Evolutionary conservation across 139 green algal species (phyloP).

Genomic region (Micractinium conductrix): DNA sequence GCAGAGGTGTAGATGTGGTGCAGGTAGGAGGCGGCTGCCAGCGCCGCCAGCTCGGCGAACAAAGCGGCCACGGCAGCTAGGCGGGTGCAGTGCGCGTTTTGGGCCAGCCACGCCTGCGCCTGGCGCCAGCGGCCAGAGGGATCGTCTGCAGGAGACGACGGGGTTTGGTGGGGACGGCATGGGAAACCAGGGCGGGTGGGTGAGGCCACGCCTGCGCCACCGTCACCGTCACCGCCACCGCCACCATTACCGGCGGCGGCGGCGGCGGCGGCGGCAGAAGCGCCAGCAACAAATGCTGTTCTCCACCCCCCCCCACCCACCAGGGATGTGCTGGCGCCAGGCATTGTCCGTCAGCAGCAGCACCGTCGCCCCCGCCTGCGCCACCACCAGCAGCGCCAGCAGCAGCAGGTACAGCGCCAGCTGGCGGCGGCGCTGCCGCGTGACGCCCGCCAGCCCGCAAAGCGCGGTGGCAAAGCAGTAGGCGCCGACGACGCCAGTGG

Average conservation of each 20-base stretch:
- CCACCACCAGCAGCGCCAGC: constrained; percentile 18
- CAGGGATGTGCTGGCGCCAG: constrained; percentile 7
- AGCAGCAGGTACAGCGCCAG: constrained; percentile 13
- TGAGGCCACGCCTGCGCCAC: neutral
- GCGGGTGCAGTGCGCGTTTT: neutral
- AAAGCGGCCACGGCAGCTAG: constrained; percentile 4
- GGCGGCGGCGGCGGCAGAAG: too few species aligned
- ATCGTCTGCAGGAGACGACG: constrained; percentile 3
- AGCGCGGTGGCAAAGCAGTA: constrained; percentile 17
- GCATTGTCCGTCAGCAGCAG: constrained; percentile 33
- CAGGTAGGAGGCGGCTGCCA: constrained; percentile 32
- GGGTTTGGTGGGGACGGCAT: neutral
- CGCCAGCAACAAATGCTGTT: too few species aligned
- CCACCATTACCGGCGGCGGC: too few species aligned
- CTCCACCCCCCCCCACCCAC: neutral
- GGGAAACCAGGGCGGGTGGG: neutral
- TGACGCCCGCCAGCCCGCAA: constrained; percentile 14
- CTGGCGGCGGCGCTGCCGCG: neutral
- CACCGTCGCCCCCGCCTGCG: constrained; percentile 5
- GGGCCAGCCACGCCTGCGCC: neutral
- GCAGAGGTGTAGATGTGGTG: constrained; percentile 11
- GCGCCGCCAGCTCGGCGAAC: constrained; percentile 11
- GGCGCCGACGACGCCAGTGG: neutral
- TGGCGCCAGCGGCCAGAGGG: constrained; percentile 7
- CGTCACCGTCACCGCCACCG: neutral